These are phyloP conservation scores for Ophiostoma himal-ulmi DNA, from an alignment of 2,329 filamentous ascomycete species.

Conservation along the genomic window DNA sequence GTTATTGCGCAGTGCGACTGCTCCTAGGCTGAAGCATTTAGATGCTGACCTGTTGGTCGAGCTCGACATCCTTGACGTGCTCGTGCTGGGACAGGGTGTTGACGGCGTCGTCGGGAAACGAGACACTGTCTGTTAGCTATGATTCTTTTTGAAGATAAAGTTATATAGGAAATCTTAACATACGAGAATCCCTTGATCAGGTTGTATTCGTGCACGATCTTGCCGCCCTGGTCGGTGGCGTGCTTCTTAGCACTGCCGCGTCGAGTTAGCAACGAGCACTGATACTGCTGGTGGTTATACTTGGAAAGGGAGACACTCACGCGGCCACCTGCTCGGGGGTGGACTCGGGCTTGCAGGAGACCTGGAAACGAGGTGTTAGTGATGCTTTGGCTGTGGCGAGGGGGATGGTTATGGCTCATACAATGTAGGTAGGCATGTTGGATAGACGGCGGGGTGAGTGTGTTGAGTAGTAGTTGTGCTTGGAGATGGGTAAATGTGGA, in stretches of 20 bases:
- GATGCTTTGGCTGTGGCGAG: background rate
- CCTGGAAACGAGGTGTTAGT: slow-evolving; percentile 42
- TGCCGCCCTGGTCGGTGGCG: slow-evolving; percentile 68
- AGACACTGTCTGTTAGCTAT: slow-evolving; percentile 52
- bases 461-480: background rate
- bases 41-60: slow-evolving; percentile 62
- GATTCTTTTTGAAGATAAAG: background rate
- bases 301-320: slow-evolving; percentile 40
- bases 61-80: slow-evolving; percentile 69
- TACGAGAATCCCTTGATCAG: slow-evolving; percentile 94
- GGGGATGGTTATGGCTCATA: background rate
- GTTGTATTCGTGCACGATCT: slow-evolving; percentile 76
- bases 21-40: slow-evolving; percentile 40
- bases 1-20: background rate
- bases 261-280: background rate
- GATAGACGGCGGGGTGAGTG: background rate
- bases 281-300: background rate
- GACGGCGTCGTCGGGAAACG: slow-evolving; percentile 62
- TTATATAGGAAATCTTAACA: slow-evolving; percentile 32
- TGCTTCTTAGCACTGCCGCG: slow-evolving; percentile 65
- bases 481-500: background rate
- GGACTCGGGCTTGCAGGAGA: slow-evolving; percentile 71
- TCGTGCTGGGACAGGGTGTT: slow-evolving; percentile 61
- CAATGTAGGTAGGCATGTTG: slow-evolving; percentile 29
- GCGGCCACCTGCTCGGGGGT: slow-evolving; percentile 60